Evolutionary conservation across 805 yeast species (phyloP), one percentile per base, ranked within the genome.

Genomic region (Blastobotrys parvus): DNA sequence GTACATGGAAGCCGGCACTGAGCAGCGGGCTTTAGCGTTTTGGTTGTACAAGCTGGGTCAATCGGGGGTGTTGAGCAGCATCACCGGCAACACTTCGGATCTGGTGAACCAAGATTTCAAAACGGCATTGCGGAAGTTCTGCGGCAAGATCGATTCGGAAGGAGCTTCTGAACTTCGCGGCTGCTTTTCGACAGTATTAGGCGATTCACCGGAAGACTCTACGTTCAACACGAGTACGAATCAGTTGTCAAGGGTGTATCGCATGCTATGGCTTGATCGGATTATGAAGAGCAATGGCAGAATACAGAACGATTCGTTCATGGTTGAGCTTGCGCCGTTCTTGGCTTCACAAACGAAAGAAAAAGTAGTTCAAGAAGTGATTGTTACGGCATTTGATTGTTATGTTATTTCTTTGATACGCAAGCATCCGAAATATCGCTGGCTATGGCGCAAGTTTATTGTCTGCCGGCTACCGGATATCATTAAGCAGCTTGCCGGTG

Each of bases 381-480:
- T 72, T 44, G 55, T 71, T 48, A 46, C 72, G 45, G 60, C 73
- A 38, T 63, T 75, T 58, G 65, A 74, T 62, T 62, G 73, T 43
- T 55, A 65, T 48, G 54, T 69, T 45, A 56, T 65, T 48, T 56
- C 70, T 8, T 67, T 68, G 45, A 51, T 59, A 11, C 60, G 65
- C 35, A 57, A 67, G 11, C 53, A 56, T 22, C 55, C 60, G 5
- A 49, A 62, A 25, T 53, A 64, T 38, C 63, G 62, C 30, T 56
- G 64, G 41, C 63, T 65, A 38, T 74, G 78, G 77, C 63, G 62
- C 20, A 52, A 67, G 1, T 75, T 74, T 45, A 58, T 75, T 7
- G 53, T 63, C 3, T 72, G 71, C 46, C 65, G 68, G 32, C 54
- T 76, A 3, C 80, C 82, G 2, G 51, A 71, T 3, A 47, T 74